These are phyloP conservation scores for Leavenworthia alabamica DNA, from an alignment of 345 rosid species.

Conservation along the genomic window DNA sequence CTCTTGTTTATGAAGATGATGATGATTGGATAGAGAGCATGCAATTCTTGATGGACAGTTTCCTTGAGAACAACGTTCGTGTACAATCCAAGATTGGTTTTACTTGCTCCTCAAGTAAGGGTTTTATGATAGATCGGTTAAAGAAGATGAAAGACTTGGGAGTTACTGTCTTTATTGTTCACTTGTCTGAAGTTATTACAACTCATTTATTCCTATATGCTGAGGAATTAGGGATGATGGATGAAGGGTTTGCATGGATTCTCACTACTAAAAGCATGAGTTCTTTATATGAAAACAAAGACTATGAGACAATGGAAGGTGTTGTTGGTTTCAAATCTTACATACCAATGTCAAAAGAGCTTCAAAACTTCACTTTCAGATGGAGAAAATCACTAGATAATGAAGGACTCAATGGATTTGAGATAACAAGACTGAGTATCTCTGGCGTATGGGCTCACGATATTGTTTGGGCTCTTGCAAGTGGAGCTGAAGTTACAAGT, in stretches of 20 bases:
- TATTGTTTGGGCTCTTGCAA: constrained; percentile 23
- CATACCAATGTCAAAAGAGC: constrained; percentile 30
- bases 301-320: constrained; percentile 34
- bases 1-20: constrained; percentile 24
- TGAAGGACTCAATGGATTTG: background rate
- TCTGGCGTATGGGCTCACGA: constrained; percentile 35
- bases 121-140: constrained; percentile 1
- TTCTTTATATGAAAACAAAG: background rate
- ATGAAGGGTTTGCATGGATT: constrained; percentile 40
- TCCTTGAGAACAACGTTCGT: background rate
- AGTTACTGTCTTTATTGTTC: constrained; percentile 19
- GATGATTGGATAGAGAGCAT: constrained; percentile 26
- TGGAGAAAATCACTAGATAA: constrained; percentile 13
- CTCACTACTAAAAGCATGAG: constrained; percentile 17
- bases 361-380: constrained; percentile 24
- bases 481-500: constrained; percentile 20
- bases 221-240: constrained; percentile 23
- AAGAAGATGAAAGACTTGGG: constrained; percentile 3
- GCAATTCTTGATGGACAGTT: background rate
- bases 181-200: constrained; percentile 19
- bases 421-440: constrained; percentile 1
- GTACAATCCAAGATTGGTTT: constrained; percentile 10
- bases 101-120: constrained; percentile 6
- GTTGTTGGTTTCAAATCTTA: constrained; percentile 35
- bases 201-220: constrained; percentile 24